Base-by-base conservation (phyloP, 164 flowering plant genomes). In the Magnolia officinalis region DNA sequence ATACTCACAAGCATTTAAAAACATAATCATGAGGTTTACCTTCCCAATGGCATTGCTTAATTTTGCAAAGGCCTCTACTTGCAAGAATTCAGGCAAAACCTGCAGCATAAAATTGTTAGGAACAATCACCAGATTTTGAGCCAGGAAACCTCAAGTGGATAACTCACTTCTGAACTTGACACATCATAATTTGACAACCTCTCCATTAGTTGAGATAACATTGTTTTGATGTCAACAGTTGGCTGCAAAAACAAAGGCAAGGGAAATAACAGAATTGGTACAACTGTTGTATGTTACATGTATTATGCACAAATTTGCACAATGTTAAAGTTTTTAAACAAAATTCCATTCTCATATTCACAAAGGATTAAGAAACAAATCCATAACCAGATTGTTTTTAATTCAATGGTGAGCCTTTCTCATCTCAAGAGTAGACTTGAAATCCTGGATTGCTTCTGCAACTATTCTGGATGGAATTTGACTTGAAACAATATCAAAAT, bases 61-160 rank as follows among this genome's bases (percentile, higher is more conserved):
- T 82, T 94, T 96, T 1, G 97, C 80, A 83, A 96, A 96, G 78
- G 99, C 99, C 81, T 96, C 98, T 50, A 94, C 99, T 88, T 92
- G 98, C 78, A 96, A 82, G 82, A 96, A 96, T 77, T 96, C 97
- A 69, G 98, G 97, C 71, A 96, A 82, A 7, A 90, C 96, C 95
- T 91, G 86, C 76, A 86, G 16, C 69, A 71, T 8, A 58, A 72
- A 70, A 70, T 8, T 50, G 74, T 69, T 61, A 82, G 75, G 45
- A 64, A 64, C 72, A 49, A 50, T 50, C 63, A 69, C 14, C 24
- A 66, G 72, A 70, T 58, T n/a, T 59, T 50, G 49, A 73, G 50
- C 64, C 19, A 49, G 29, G 37, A 21, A 75, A n/a, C 55, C 77
- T 70, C 13, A 50, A 52, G 26, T 10, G 26, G 55, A 67, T 58